Evolutionary conservation across 441 rosid species (phyloP).

Genomic region (Eutrema salsugineum): DNA sequence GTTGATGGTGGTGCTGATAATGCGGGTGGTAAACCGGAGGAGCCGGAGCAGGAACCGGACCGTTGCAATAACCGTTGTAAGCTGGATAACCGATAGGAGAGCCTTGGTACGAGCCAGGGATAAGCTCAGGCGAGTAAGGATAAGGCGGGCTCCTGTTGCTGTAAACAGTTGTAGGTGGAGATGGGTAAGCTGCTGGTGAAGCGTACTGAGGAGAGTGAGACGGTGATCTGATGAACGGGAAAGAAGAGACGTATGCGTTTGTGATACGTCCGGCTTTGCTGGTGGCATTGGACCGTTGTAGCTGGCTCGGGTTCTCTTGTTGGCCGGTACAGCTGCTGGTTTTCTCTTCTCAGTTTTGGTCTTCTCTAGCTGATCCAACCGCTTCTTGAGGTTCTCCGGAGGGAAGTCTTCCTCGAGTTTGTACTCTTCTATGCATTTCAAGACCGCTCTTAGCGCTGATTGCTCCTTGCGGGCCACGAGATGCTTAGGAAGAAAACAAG

Average conservation of each 20-base stretch:
- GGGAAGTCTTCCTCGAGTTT: slow-evolving; percentile 81
- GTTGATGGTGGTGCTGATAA: slow-evolving; percentile 31
- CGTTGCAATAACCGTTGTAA: slow-evolving; percentile 68
- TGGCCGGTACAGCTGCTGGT: slow-evolving; percentile 80
- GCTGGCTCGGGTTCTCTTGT: slow-evolving; percentile 88
- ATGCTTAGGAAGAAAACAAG: slow-evolving; percentile 42
- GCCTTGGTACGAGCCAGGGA: slow-evolving; percentile 67
- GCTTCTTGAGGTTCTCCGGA: slow-evolving; percentile 92
- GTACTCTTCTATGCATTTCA: slow-evolving; percentile 98
- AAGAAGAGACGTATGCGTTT: slow-evolving; percentile 92
- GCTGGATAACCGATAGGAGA: slow-evolving; percentile 78
- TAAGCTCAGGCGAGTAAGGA: slow-evolving; percentile 85
- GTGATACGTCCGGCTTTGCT: slow-evolving; percentile 95
- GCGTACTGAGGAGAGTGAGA: slow-evolving; percentile 77
- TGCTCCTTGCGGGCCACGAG: slow-evolving; percentile 89
- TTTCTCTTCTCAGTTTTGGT: slow-evolving; percentile 85
- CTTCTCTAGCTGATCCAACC: slow-evolving; percentile 94
- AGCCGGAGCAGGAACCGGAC: slow-evolving; percentile 56
- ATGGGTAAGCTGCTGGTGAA: slow-evolving; percentile 55
- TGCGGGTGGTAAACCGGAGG: slow-evolving; percentile 35
- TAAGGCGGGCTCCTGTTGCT: slow-evolving; percentile 74
- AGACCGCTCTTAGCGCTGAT: slow-evolving; percentile 83
- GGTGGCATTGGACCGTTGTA: slow-evolving; percentile 98
- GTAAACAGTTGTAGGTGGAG: slow-evolving; percentile 60
- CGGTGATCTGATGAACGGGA: slow-evolving; percentile 80